Conservation (phyloP, 371 early-diverging fungal species). For the Mortierella sp. region DNA sequence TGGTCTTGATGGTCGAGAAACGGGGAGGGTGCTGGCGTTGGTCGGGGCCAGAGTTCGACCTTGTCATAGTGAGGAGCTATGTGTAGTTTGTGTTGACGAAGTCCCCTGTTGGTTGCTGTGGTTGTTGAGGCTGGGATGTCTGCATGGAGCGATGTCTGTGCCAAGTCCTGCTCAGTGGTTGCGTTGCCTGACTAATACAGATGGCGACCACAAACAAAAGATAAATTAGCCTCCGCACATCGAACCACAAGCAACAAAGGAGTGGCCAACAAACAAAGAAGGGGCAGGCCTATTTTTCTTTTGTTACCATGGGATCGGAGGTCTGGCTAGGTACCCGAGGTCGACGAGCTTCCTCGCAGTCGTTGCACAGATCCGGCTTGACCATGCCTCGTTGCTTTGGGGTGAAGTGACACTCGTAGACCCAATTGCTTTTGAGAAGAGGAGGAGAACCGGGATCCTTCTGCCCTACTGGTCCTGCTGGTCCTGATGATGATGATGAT, state of each 20-base stretch:
- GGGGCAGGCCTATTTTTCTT: too few relatives aligned
- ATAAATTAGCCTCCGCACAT: background rate
- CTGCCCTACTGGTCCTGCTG: background rate
- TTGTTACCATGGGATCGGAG: background rate
- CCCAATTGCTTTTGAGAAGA: background rate
- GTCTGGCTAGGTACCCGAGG: background rate
- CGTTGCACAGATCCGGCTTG: background rate
- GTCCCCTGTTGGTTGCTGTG: background rate
- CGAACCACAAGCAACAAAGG: background rate
- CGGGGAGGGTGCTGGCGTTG: background rate
- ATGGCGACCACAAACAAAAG: background rate
- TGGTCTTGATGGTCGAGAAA: background rate
- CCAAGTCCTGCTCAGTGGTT: background rate
- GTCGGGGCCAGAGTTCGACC: constrained; percentile 3
- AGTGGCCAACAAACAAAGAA: background rate
- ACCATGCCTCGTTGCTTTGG: background rate
- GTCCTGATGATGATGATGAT: background rate
- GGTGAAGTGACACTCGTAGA: background rate
- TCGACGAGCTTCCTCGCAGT: background rate
- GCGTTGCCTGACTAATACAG: background rate
- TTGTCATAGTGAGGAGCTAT: background rate
- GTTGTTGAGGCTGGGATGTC: background rate
- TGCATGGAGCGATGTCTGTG: too few relatives aligned
- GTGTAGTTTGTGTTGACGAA: background rate
- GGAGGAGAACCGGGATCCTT: background rate